Percentiles rank a stretch among this genome's conserved stretches.
These are phyloP conservation scores for Whalleya microplaca DNA, from an alignment of 2,329 filamentous ascomycete genomes.

Conservation along the genomic window DNA sequence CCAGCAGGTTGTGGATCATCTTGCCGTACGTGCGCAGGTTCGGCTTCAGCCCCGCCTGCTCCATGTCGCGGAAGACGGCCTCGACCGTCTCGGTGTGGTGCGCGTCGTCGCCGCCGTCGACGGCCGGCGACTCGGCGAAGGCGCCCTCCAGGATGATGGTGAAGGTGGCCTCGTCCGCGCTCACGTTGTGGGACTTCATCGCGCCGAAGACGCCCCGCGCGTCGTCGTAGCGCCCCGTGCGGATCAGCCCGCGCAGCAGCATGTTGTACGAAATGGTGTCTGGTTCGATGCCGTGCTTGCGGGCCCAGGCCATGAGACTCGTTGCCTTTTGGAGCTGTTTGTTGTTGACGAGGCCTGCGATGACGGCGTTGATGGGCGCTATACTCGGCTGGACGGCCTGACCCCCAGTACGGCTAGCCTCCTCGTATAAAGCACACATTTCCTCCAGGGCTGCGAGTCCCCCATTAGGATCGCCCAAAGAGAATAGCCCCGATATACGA, in stretches of 20 bases:
- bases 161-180: slow-evolving; percentile 73
- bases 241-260: slow-evolving; percentile 65
- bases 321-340: slow-evolving; percentile 53
- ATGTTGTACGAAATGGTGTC: slow-evolving; percentile 69
- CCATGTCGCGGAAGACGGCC: slow-evolving; percentile 61
- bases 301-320: slow-evolving; percentile 63
- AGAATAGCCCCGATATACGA: slow-evolving; percentile 68
- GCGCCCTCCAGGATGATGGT: slow-evolving; percentile 70
- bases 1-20: slow-evolving; percentile 68
- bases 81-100: slow-evolving; percentile 56
- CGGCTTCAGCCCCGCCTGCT: slow-evolving; percentile 57
- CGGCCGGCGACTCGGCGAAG: too few species aligned
- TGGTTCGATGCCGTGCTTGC: slow-evolving; percentile 56
- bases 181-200: slow-evolving; percentile 51
- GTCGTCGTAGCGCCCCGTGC: slow-evolving; percentile 49
- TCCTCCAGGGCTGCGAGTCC: slow-evolving; percentile 69
- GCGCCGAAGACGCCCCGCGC: slow-evolving; percentile 59
- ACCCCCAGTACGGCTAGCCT: slow-evolving; percentile 36
- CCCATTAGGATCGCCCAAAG: slow-evolving; percentile 52
- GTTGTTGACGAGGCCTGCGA: slow-evolving; percentile 63
- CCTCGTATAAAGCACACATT: slow-evolving; percentile 60
- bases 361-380: slow-evolving; percentile 69
- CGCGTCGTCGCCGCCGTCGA: slow-evolving; percentile 39
- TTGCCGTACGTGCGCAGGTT: slow-evolving; percentile 70
- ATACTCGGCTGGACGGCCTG: slow-evolving; percentile 62